These are phyloP conservation scores for Salix caprea DNA, from an alignment of 345 rosid genomes.

Conservation along the genomic window DNA sequence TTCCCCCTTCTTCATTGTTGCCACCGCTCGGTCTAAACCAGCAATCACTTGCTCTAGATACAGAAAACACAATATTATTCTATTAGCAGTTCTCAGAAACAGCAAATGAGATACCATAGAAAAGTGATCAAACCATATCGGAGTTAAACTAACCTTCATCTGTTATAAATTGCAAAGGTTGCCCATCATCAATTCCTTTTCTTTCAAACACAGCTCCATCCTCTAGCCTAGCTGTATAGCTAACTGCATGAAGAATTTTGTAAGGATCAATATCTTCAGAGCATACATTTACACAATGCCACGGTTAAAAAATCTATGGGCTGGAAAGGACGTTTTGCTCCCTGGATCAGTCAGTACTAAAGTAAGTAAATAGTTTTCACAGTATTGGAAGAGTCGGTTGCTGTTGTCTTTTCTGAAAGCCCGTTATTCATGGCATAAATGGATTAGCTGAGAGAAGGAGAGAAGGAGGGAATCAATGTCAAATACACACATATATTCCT, in stretches of 20 bases:
- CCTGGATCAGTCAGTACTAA: background rate
- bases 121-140: background rate
- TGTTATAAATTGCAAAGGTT: constrained; percentile 44
- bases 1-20: constrained; percentile 57
- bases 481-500: too few species aligned
- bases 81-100: background rate
- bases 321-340: background rate
- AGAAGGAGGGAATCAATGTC: too few species aligned
- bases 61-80: background rate
- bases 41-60: constrained; percentile 43
- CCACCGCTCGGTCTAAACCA: constrained; percentile 47
- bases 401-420: too few species aligned
- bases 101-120: background rate
- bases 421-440: too few species aligned
- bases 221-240: constrained; percentile 43
- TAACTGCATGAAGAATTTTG: constrained; percentile 35
- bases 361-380: too few species aligned
- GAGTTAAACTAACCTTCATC: constrained; percentile 43
- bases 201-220: constrained; percentile 53
- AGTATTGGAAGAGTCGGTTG: too few species aligned
- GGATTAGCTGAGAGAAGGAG: too few species aligned
- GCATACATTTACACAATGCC: background rate
- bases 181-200: constrained; percentile 45
- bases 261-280: too few species aligned
- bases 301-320: background rate